These are phyloP conservation scores for Cryptococcus sp. DNA, from an alignment of 1,284 basidiomycete genomes.

Conservation along the genomic window DNA sequence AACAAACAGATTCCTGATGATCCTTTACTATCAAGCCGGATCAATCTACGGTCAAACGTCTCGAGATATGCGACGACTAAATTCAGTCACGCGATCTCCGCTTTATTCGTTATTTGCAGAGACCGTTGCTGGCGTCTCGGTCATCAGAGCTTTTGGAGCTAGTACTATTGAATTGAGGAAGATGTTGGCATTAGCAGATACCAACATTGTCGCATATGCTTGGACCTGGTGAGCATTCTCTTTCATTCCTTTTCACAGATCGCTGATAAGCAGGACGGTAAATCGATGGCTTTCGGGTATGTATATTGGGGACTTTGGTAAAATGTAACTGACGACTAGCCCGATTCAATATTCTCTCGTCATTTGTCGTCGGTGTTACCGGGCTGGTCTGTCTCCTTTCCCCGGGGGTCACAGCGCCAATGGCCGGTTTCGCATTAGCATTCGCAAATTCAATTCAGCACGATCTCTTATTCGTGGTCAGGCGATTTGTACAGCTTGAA, in stretches of 20 bases:
- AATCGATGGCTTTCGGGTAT: slow-evolving; percentile 45
- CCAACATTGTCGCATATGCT: slow-evolving; percentile 70
- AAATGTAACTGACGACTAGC: slow-evolving; percentile 6
- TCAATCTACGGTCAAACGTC: slow-evolving; percentile 81
- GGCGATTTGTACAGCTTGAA: slow-evolving; percentile 76
- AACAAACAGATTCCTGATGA: slow-evolving; percentile 53
- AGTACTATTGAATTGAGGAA: slow-evolving; percentile 74
- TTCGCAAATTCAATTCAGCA: slow-evolving; percentile 71
- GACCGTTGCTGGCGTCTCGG: slow-evolving; percentile 75
- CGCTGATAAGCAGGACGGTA: slow-evolving; percentile 27
- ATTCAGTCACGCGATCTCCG: slow-evolving; percentile 83
- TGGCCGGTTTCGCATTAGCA: slow-evolving; percentile 75
- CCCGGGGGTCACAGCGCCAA: slow-evolving; percentile 66
- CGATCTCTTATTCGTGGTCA: slow-evolving; percentile 61
- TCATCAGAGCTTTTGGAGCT: slow-evolving; percentile 76
- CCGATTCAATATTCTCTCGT: slow-evolving; percentile 76
- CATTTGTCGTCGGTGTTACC: slow-evolving; percentile 65
- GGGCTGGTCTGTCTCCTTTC: slow-evolving; percentile 65
- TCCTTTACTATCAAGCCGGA: slow-evolving; percentile 52
- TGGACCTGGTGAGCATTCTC: slow-evolving; percentile 77
- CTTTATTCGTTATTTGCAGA: slow-evolving; percentile 89
- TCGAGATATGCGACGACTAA: slow-evolving; percentile 80
- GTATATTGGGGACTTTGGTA: not conserved
- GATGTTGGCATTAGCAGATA: slow-evolving; percentile 79
- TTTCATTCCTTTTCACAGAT: slow-evolving; percentile 15